Base-by-base conservation (phyloP, 2,329 filamentous ascomycete species). In the Aspergillus fischeri region DNA sequence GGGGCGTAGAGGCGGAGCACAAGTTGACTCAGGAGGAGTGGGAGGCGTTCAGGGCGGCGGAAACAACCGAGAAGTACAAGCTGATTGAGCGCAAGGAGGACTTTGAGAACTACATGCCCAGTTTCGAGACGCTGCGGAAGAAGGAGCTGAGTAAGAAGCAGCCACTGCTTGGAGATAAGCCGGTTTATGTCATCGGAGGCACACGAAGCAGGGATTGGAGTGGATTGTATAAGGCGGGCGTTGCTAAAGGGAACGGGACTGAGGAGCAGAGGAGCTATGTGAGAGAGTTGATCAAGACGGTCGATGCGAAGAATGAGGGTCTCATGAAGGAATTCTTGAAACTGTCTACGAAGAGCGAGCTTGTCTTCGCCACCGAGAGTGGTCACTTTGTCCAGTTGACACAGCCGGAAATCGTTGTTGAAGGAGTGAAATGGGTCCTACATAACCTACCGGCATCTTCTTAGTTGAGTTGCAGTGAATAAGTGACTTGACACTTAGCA, bases 361-460 rank as follows among this genome's bases (percentile, higher is more conserved):
- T 71, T 44, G 65, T 70, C 7, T 66, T 69, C 57, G 69, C 69
- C 1, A 50, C 9, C 1, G 59, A 70, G 58, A 75, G 72, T 69
- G 72, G 73, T 3, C 73, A 75, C 54, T 67, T 67, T 63, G 63
- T 75, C 2, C 68, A 75, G 51, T 35, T 75, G 32, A 73, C 66
- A 32, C 65, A 73, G 60, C 73, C 73, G 32, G 70, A 74, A 20
- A 48, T 70, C 54, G 64, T 74, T 63, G 68, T 69, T 38, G 69
- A 69, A 52, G 70, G 66, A 54, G 68, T 74, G 21, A 66, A 66
- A 55, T 73, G 68, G 70, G 67, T 70, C 29, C 25, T 70, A 44
- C 52, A 62, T 55, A 60, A 69, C 20, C 20, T 57, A 11, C 27
- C 53, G 44, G 21, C 42, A 49, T 52, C 41, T 53, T 28, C 51